phyloP scores from a whole-genome alignment of 164 flowering plant genomes.

The Nelumbo lutea region DNA sequence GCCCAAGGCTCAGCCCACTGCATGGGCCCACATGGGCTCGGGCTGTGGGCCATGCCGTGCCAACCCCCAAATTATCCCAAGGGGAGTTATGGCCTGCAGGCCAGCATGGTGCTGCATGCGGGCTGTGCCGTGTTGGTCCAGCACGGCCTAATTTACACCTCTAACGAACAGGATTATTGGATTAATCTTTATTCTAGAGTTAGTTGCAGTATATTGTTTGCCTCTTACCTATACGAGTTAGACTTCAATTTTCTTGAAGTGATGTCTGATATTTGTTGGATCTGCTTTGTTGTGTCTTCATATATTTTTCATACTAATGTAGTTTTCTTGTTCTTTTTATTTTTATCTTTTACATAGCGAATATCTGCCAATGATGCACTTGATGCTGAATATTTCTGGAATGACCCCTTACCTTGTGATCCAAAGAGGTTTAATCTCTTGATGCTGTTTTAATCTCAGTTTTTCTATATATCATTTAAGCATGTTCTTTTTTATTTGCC shows the following conservation, averaged over 20 bases:
- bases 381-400: constrained; percentile 74
- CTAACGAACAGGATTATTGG: no score
- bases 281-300: not conserved
- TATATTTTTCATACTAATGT: no score
- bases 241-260: not conserved
- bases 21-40: no score
- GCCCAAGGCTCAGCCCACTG: no score
- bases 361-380: constrained; percentile 75
- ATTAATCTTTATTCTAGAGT: no score
- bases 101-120: no score
- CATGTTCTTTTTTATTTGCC: not conserved
- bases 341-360: constrained; percentile 30
- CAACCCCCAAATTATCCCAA: no score
- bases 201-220: not conserved
- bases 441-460: not conserved
- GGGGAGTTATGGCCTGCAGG: no score
- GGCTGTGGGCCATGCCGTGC: no score
- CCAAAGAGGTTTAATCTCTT: constrained; percentile 42
- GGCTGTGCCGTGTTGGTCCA: no score
- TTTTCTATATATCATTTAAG: not conserved
- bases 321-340: not conserved
- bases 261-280: not conserved
- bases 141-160: no score
- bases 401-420: constrained; percentile 64
- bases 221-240: not conserved